Evolutionary conservation across 1,284 basidiomycete genomes (phyloP), one percentile per base, ranked within the genome.

Genomic region (Tremellales sp.): DNA sequence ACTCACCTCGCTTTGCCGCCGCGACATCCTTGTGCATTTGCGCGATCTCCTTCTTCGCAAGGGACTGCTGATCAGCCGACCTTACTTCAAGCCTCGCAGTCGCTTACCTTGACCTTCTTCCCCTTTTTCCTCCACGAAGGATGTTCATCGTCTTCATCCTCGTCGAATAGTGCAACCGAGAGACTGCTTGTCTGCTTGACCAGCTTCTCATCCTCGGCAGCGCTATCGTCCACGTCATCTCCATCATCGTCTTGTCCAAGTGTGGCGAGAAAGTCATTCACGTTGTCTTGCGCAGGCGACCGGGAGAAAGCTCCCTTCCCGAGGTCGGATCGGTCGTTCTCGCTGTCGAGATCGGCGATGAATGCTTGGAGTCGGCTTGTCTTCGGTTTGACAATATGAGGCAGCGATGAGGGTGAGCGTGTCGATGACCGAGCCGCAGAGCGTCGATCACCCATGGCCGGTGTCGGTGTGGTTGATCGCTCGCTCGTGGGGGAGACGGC

Each of bases 1-100:
- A 55, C 62, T 12, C 22, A 67, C 65, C 57, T 51, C 64, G 47
- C 5, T 56, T 33, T 1, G 59, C 62, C 13, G 59, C 46, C 3
- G 61, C 62, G 22, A 68, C 55, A 31, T 68, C 68, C 15, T 54
- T 57, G 6, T 56, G 48, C 53, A 65, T 57, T 15, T 48, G 27
- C 35, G 56, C 45, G 15, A 27, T 39, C 12, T 71, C 67, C n/a
- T 49, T 50, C 51, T 65, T 64, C 46, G 54, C 67, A 7, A 64
- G 50, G 11, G 58, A 53, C 65, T 68, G 25, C 1, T 2, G n/a
- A 4, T 23, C 31, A 4, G 29, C 13, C 29, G n/a, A n/a, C 29
- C 10, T 8, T 31, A 31, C 29, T 8, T 8, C 29, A 31, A 15
- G 8, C 29, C 10, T 15, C n/a, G 23, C 13, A 31, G 40, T 31